Evolutionary conservation across 306 rosid species (phyloP).

Genomic region (Dryas alaskensis): DNA sequence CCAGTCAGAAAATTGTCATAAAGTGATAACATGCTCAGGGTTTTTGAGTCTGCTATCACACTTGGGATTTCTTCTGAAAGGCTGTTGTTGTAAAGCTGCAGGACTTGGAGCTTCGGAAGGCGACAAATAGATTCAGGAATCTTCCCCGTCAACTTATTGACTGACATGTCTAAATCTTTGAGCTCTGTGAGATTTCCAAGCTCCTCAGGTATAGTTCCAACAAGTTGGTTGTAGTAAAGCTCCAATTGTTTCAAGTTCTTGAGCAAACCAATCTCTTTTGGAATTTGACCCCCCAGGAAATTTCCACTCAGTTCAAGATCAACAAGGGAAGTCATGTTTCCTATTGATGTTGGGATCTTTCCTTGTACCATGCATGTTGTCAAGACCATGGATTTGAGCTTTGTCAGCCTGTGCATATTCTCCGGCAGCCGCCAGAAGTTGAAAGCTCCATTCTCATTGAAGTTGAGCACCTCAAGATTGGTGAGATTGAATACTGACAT

Average conservation of each 20-base stretch:
- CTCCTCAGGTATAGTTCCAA: conserved; percentile 69
- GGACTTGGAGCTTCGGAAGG: conserved; percentile 70
- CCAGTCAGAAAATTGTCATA: conserved; percentile 70
- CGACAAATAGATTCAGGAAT: conserved; percentile 67
- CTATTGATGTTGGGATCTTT: conserved; percentile 66
- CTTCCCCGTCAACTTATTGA: conserved; percentile 62
- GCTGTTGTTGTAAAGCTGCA: conserved; percentile 89
- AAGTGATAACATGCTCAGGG: conserved; percentile 64
- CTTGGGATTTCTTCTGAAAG: conserved; percentile 70
- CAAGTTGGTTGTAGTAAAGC: conserved; percentile 76
- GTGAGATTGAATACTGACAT: conserved; percentile 72
- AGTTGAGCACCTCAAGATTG: conserved; percentile 58
- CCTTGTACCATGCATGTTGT: conserved; percentile 70
- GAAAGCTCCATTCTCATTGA: conserved; percentile 67
- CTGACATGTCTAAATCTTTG: conserved; percentile 79
- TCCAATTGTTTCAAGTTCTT: conserved; percentile 63
- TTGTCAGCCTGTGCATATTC: conserved; percentile 39
- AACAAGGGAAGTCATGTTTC: conserved; percentile 67
- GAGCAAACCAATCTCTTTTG: conserved; percentile 57
- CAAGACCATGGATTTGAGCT: conserved; percentile 54
- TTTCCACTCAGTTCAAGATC: conserved; percentile 88
- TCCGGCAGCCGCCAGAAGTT: conserved; percentile 61
- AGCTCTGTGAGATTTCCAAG: conserved; percentile 76
- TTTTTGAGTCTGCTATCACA: conserved; percentile 59
- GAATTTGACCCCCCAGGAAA: conserved; percentile 60